These are phyloP conservation scores for Lachancea dasiensis DNA, from an alignment of 805 yeast genomes.

Conservation along the genomic window DNA sequence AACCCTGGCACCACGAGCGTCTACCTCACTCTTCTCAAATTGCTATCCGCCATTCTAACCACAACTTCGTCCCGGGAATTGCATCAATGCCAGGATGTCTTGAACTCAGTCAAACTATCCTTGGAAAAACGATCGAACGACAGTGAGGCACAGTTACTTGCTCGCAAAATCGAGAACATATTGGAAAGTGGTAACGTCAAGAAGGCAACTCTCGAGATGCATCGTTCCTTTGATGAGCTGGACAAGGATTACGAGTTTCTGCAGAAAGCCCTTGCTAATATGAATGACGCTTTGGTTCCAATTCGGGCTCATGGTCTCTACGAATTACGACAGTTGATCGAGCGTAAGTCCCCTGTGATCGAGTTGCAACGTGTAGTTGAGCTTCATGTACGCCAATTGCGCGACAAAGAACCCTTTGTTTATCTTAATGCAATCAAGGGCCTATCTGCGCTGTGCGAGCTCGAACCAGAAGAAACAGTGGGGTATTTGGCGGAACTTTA, in stretches of 20 bases:
- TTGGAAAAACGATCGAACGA: slow-evolving; percentile 9
- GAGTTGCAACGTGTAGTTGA: slow-evolving; percentile 49
- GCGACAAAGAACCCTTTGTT: slow-evolving; percentile 80
- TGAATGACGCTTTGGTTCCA: slow-evolving; percentile 77
- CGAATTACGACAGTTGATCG: slow-evolving; percentile 51
- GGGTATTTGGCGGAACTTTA: slow-evolving; percentile 38
- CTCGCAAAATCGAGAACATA: slow-evolving; percentile 10
- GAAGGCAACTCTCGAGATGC: too few relatives aligned
- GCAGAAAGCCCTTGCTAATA: slow-evolving; percentile 55
- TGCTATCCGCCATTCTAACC: slow-evolving; percentile 35
- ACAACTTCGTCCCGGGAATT: slow-evolving; percentile 23
- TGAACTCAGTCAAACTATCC: slow-evolving; percentile 28
- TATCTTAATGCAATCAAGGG: slow-evolving; percentile 83
- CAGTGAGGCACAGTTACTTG: slow-evolving; percentile 8
- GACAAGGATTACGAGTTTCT: slow-evolving; percentile 35
- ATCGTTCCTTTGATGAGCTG: slow-evolving; percentile 4
- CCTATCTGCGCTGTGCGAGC: slow-evolving; percentile 51
- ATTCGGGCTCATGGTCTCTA: slow-evolving; percentile 81
- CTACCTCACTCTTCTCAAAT: slow-evolving; percentile 34
- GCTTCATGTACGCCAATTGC: slow-evolving; percentile 57
- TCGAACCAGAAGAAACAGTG: slow-evolving; percentile 35
- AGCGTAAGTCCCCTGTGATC: slow-evolving; percentile 45
- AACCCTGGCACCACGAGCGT: slow-evolving; percentile 14
- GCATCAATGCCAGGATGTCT: slow-evolving; percentile 16
- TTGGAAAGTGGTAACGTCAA: neutral